phyloP scores from a whole-genome alignment of 768 basidiomycete species.

The Tricholoma matsutake region DNA sequence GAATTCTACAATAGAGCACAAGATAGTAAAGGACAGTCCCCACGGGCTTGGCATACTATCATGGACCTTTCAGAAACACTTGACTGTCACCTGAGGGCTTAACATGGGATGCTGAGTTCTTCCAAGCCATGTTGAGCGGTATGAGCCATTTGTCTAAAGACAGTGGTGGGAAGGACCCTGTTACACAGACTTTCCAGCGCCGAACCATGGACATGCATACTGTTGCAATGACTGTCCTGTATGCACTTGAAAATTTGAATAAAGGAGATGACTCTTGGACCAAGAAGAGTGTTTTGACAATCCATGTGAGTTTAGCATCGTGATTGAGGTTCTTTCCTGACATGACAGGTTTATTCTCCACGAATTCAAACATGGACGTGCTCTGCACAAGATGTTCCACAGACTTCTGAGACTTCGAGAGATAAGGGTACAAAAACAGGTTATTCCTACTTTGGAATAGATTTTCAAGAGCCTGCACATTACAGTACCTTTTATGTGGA shows the following conservation, averaged over 20 bases:
- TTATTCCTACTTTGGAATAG: no score
- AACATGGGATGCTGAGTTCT: conserved; percentile 28
- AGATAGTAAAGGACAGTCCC: no score
- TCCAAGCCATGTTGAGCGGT: not conserved
- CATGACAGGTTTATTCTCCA: no score
- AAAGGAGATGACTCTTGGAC: conserved; percentile 25
- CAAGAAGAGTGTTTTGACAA: conserved; percentile 24
- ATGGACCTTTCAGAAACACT: conserved; percentile 21
- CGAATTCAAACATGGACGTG: conserved; percentile 8
- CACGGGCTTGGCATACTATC: conserved; percentile 2
- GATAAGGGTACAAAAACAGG: conserved; percentile 12
- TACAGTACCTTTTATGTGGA: no score
- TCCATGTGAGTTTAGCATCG: conserved; percentile 22
- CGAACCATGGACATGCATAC: conserved; percentile 25
- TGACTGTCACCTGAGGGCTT: conserved; percentile 25
- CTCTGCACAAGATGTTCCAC: conserved; percentile 23
- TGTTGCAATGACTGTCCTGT: conserved; percentile 32
- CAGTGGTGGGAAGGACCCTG: no score
- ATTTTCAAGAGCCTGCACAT: no score
- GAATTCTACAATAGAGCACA: conserved; percentile 8
- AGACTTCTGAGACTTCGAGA: conserved; percentile 20
- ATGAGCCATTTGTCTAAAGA: no score
- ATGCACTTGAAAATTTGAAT: conserved; percentile 28
- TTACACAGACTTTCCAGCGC: conserved; percentile 18
- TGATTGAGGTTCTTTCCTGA: no score